These are phyloP conservation scores for Didymosphaeria variabile DNA, from an alignment of 2,329 filamentous ascomycete species.

Conservation along the genomic window DNA sequence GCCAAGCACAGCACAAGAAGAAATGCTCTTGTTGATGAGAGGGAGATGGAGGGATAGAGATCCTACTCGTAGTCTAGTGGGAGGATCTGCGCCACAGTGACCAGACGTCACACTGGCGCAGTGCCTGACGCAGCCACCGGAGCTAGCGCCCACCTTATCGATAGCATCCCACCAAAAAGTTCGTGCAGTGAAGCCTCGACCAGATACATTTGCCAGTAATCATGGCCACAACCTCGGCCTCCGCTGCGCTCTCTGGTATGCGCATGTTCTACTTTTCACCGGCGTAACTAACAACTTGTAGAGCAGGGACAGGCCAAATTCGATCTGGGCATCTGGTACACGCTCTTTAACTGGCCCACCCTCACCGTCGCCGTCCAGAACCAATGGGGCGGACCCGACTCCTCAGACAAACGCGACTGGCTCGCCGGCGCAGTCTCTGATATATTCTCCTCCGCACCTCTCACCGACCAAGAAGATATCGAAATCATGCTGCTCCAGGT, in stretches of 20 bases:
- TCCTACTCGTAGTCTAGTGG: background rate
- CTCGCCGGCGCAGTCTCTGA: conserved; percentile 88
- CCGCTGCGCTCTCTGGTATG: conserved; percentile 20
- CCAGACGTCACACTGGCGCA: no score
- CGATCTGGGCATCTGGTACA: conserved; percentile 86
- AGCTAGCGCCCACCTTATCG: conserved; percentile 12
- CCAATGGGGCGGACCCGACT: conserved; percentile 86
- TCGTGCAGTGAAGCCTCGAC: background rate
- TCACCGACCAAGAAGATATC: conserved; percentile 79
- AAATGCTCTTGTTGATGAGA: background rate
- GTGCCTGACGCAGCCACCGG: background rate
- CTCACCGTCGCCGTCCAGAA: conserved; percentile 87
- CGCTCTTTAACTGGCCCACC: conserved; percentile 86
- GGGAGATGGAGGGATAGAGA: background rate
- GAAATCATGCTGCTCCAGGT: conserved; percentile 87
- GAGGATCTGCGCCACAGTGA: background rate
- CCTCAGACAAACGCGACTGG: conserved; percentile 92
- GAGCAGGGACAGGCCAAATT: conserved; percentile 55
- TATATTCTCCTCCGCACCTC: conserved; percentile 68
- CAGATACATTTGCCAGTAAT: background rate
- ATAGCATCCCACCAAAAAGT: conserved; percentile 13
- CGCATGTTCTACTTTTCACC: no score
- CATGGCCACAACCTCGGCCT: conserved; percentile 22
- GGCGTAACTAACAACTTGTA: conserved; percentile 22
- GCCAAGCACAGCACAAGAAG: background rate